Base-by-base conservation (phyloP, 2,329 filamentous ascomycete species). In the Xylariales sp. region DNA sequence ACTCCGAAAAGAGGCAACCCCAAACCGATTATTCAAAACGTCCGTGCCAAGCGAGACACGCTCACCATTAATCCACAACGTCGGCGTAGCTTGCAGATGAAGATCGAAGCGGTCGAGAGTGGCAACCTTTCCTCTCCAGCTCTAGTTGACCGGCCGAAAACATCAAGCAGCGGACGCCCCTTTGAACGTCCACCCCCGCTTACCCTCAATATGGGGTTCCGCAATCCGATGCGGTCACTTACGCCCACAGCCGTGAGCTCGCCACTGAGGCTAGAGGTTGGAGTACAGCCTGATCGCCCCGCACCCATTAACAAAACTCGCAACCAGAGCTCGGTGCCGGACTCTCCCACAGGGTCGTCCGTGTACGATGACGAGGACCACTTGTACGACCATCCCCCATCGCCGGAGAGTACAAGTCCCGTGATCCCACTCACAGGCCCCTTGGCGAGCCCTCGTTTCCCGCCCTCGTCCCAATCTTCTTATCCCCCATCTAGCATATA, bases 1-100 rank as follows among this genome's bases (percentile, higher is more conserved):
- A 18, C 50, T 28, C 34, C 36, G 0, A 62, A 68, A 68, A 58
- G 32, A 23, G 62, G 58, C 1, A 62, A 23, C 39, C 1, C 43
- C 14, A 71, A 77, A 34, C 84, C 84, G 1, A 76, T 85, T 4
- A 83, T 87, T 46, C 82, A 81, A 41, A 83, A 82, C 50, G 82
- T 86, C 0, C 71, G 74, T n/a, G 84, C 85, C 3, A 84, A 83
- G 73, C 83, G 85, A 39, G 84, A 88, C 50, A 86, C 84, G 1
- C 72, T 85, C 14, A 83, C 83, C 0, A 81, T 85, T 23, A 80
- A 81, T 68, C 79, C 81, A 0, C 80, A 83, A 1, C 79, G 82
- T 23, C 80, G 83, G 43, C 79, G 80, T 53, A 88, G 86, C 71
- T 78, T 87, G 62, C 81, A 82, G 3, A 83, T 84, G 78, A 82